Base-by-base conservation (phyloP, 2,329 filamentous ascomycete species). In the Pseudogymnoascus sp. region DNA sequence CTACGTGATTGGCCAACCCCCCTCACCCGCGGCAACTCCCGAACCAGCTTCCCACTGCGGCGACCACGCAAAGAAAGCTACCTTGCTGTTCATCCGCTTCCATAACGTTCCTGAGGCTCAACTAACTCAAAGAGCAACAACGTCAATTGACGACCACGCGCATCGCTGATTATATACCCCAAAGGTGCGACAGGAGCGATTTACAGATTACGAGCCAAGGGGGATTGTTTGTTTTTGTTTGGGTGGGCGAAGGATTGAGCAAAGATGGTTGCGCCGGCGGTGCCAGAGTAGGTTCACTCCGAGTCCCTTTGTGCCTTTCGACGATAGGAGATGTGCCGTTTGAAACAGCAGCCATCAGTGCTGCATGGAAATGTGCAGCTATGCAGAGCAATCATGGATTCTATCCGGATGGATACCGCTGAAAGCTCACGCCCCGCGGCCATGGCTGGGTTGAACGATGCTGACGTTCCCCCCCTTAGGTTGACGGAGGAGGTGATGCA, bases 401-500 rank as follows among this genome's bases (percentile, higher is more conserved):
- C 39, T 3, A 39, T 39, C 8, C 3, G 2, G 23, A 39, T 60
- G 34, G 18, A 23, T 39, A 14, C 23, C n/a, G 4, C 10, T 2
- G 12, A 29, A 37, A 37, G 4, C 34, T 16, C 18, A 23, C 18
- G 37, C 16, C 57, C 23, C 18, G 31, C 57, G 37, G 37, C 18
- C 37, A 26, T 29, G 37, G 23, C 1, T 37, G 18, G 11, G n/a
- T n/a, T n/a, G 57, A 37, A 12, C 12, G 6, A 60, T 34, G 34
- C 31, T 40, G 6, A 40, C 31, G 14, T 23, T 23, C 18, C 12
- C n/a, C 57, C 16, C 54, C 61, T 31, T 67, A 97, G 95, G 78
- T 88, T 99, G 72, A 93, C 93, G 71, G 95, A 99, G 79, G 92
- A 97, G 77, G 85, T 95, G 68, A 83, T 96, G 66, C 89, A 96